These are phyloP conservation scores for Lathyrus sativus DNA, from an alignment of 306 rosid genomes.

Conservation along the genomic window DNA sequence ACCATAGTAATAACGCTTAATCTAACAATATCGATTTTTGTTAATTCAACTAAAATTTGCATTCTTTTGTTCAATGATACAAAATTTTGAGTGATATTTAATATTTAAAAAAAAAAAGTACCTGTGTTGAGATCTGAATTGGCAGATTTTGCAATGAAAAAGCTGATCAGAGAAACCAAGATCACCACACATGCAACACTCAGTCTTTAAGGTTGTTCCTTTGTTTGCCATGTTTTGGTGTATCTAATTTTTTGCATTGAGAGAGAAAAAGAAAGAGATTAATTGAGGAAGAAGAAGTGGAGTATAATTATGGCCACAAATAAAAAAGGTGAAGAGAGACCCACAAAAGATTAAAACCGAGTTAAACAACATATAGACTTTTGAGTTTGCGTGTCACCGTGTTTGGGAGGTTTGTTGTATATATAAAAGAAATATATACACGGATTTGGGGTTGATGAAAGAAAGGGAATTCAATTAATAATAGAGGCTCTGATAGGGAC, in stretches of 20 bases:
- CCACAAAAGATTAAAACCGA: conserved; percentile 39
- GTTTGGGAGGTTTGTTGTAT: conserved; percentile 44
- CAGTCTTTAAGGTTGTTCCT: conserved; percentile 41
- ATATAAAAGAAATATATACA: not conserved
- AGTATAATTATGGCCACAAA: conserved; percentile 44
- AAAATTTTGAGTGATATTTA: not conserved
- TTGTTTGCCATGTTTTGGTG: conserved; percentile 51
- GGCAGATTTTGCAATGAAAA: conserved; percentile 80
- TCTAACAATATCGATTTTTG: too few species aligned
- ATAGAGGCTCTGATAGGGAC: conserved; percentile 9
- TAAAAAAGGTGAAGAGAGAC: conserved; percentile 39
- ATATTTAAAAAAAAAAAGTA: not conserved
- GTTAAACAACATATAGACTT: conserved; percentile 6
- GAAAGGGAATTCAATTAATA: conserved; percentile 16
- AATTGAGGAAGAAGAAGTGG: not conserved
- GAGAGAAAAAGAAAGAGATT: conserved; percentile 37
- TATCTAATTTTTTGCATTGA: conserved; percentile 32
- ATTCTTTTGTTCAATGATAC: not conserved
- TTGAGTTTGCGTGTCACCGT: conserved; percentile 53
- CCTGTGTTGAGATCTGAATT: conserved; percentile 99
- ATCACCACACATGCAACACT: conserved; percentile 99
- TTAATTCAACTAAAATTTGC: too few species aligned
- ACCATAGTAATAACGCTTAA: too few species aligned
- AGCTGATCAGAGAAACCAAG: conserved; percentile 83
- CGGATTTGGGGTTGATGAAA: not conserved